Conservation (phyloP, 768 basidiomycete species). For the Cyathus striatus region DNA sequence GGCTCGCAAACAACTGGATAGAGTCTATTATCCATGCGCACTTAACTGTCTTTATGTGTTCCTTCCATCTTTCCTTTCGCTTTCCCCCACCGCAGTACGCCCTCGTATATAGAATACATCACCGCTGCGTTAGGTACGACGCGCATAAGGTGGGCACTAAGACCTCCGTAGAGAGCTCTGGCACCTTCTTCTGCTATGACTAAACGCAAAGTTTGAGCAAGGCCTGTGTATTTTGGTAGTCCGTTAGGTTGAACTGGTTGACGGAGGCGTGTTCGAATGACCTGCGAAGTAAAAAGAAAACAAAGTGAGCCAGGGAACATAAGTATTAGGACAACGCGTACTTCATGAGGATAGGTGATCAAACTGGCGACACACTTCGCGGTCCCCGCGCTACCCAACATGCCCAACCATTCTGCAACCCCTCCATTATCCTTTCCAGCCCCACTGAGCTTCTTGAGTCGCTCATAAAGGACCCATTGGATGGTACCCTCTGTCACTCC, state of each 20-base stretch:
- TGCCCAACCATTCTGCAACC: constrained; percentile 65
- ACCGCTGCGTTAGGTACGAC: constrained; percentile 96
- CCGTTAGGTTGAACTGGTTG: constrained; percentile 75
- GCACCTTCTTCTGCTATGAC: constrained; percentile 90
- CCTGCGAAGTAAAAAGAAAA: constrained; percentile 34
- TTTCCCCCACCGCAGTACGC: constrained; percentile 60
- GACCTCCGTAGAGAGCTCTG: constrained; percentile 81
- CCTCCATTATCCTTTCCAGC: constrained; percentile 54
- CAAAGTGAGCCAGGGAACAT: background rate
- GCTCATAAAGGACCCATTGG: constrained; percentile 96
- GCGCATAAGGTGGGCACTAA: constrained; percentile 92
- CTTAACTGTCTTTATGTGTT: no score
- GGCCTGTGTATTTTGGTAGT: constrained; percentile 78
- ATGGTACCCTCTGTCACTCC: constrained; percentile 96
- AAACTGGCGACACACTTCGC: constrained; percentile 93
- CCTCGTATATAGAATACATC: constrained; percentile 96
- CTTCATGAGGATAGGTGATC: constrained; percentile 98
- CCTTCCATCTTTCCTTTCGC: no score
- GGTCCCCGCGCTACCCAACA: constrained; percentile 86
- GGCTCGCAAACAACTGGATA: no score
- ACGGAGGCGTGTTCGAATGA: constrained; percentile 86
- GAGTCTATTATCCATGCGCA: no score
- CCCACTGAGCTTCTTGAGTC: constrained; percentile 68
- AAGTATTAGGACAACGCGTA: no score
- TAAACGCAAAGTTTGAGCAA: constrained; percentile 78